Evolutionary conservation across 169 alveolate species (phyloP).

Genomic region (Cryptosporidium sp.): DNA sequence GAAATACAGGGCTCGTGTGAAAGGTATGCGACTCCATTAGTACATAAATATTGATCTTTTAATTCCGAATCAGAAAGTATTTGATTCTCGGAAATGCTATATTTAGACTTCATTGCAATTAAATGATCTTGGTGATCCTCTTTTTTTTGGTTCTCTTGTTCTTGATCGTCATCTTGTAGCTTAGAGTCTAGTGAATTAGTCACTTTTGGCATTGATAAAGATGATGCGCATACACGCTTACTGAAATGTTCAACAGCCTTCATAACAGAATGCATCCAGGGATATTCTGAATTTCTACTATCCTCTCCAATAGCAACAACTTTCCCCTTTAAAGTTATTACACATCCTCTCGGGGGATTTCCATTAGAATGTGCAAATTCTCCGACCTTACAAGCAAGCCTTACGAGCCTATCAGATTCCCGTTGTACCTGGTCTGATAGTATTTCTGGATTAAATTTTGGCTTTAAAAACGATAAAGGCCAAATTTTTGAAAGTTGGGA

Average conservation of each 20-base stretch:
- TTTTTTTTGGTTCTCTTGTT: background rate
- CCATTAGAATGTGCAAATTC: constrained; percentile 12
- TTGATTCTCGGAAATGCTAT: background rate
- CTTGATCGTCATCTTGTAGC: constrained; percentile 58
- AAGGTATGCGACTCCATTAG: constrained; percentile 84
- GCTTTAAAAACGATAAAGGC: constrained; percentile 85
- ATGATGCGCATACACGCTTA: constrained; percentile 76
- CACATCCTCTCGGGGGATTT: constrained; percentile 81
- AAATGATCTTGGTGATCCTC: background rate
- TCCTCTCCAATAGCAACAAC: constrained; percentile 84
- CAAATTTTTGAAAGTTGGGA: constrained; percentile 82
- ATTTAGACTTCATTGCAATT: background rate
- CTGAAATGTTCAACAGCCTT: constrained; percentile 78
- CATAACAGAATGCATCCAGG: constrained; percentile 83
- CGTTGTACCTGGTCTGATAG: constrained; percentile 52
- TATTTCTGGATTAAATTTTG: constrained; percentile 79
- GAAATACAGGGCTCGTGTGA: constrained; percentile 95
- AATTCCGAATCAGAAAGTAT: constrained; percentile 23
- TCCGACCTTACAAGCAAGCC: constrained; percentile 56
- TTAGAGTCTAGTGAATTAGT: constrained; percentile 14
- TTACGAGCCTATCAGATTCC: constrained; percentile 67
- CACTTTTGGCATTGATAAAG: constrained; percentile 57
- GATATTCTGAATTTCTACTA: constrained; percentile 79
- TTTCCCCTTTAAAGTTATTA: constrained; percentile 81
- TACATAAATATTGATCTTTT: constrained; percentile 83